phyloP scores from a whole-genome alignment of 768 basidiomycete species.

The Guyanaporus albipodus region DNA sequence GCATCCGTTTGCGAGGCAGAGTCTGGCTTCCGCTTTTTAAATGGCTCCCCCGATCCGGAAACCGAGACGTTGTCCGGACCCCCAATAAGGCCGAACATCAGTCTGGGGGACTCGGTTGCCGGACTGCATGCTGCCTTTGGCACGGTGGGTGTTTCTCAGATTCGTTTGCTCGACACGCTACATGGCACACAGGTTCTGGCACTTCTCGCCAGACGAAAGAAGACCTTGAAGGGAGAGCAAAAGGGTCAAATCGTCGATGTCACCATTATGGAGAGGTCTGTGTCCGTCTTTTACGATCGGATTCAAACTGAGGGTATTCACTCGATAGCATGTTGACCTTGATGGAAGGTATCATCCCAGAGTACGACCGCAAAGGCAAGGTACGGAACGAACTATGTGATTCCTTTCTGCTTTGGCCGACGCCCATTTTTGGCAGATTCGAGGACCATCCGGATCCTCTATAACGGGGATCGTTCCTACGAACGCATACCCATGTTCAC shows the following conservation, averaged over 20 bases:
- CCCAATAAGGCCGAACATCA: conserved; percentile 68
- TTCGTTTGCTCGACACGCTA: neutral
- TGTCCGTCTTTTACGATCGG: neutral
- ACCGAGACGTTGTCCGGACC: conserved; percentile 54
- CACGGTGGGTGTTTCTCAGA: conserved; percentile 42
- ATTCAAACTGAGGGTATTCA: neutral
- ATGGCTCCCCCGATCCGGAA: conserved; percentile 55
- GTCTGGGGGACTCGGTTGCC: conserved; percentile 67
- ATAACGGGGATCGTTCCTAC: conserved; percentile 74
- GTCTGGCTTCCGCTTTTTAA: conserved; percentile 70
- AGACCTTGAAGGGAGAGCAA: conserved; percentile 24
- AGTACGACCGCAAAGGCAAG: conserved; percentile 69
- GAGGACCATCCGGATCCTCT: conserved; percentile 71
- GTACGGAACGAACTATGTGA: conserved; percentile 28
- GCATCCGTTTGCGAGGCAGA: conserved; percentile 76
- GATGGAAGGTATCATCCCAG: conserved; percentile 76
- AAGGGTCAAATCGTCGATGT: conserved; percentile 64
- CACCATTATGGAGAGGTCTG: conserved; percentile 67
- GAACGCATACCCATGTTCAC: conserved; percentile 66
- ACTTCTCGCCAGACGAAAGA: conserved; percentile 45
- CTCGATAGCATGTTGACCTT: conserved; percentile 61
- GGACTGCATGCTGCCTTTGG: conserved; percentile 73
- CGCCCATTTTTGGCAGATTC: conserved; percentile 39
- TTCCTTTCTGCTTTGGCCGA: neutral
- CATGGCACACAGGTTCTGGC: conserved; percentile 48